Percentiles rank a stretch among this genome's conserved stretches.
These are phyloP conservation scores for Lentinula sp. DNA, from an alignment of 768 basidiomycete species.

Conservation along the genomic window DNA sequence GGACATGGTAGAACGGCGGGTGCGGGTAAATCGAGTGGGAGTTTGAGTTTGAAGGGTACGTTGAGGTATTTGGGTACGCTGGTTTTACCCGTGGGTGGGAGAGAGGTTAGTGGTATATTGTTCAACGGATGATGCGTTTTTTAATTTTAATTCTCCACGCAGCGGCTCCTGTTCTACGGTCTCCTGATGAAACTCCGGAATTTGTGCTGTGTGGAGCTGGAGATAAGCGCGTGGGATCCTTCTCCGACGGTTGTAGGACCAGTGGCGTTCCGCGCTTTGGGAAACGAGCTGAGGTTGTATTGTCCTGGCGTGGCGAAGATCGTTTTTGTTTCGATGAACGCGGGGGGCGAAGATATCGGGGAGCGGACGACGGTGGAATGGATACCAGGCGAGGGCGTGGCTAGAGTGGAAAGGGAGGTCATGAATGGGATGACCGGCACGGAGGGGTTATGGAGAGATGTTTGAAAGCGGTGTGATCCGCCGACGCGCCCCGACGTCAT, in stretches of 20 bases:
- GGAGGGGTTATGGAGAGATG: conserved; percentile 26
- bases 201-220: conserved; percentile 54
- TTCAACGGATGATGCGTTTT: neutral
- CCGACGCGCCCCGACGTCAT: too few species aligned
- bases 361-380: conserved; percentile 43
- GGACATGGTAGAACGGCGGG: conserved; percentile 14
- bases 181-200: conserved; percentile 45
- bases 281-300: conserved; percentile 57
- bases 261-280: conserved; percentile 51
- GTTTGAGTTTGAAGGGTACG: conserved; percentile 13
- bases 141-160: neutral
- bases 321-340: conserved; percentile 41
- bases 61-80: conserved; percentile 61
- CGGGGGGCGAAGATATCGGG: conserved; percentile 35
- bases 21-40: conserved; percentile 15
- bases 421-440: conserved; percentile 1
- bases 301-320: conserved; percentile 43
- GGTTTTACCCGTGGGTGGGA: conserved; percentile 52
- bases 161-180: conserved; percentile 62
- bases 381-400: conserved; percentile 15
- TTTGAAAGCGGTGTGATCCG: too few species aligned
- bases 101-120: conserved; percentile 36
- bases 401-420: conserved; percentile 19
- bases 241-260: conserved; percentile 34
- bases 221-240: conserved; percentile 62